These are phyloP conservation scores for Alternaria sp. DNA, from an alignment of 2,329 filamentous ascomycete species.

Conservation along the genomic window DNA sequence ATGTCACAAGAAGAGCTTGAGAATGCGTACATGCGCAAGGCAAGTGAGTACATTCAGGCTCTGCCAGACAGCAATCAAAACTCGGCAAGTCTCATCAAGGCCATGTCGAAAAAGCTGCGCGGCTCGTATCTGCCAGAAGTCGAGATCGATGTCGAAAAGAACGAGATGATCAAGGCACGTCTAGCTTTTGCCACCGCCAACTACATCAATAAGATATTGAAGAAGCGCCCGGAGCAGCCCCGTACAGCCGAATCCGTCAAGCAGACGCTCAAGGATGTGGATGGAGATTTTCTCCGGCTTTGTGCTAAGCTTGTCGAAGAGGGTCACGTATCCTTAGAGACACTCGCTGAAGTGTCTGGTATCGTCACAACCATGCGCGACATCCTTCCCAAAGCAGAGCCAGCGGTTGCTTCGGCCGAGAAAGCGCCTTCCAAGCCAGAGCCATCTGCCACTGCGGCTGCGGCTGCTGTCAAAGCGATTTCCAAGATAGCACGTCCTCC, in stretches of 20 bases:
- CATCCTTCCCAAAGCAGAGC: constrained; percentile 27
- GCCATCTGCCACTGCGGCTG: background rate
- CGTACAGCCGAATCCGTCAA: constrained; percentile 25
- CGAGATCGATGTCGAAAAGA: constrained; percentile 13
- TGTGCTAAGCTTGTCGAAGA: constrained; percentile 33
- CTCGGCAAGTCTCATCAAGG: constrained; percentile 23
- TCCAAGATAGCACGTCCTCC: background rate
- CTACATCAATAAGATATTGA: constrained; percentile 31
- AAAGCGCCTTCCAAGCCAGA: constrained; percentile 17
- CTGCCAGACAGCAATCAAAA: constrained; percentile 17
- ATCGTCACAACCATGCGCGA: constrained; percentile 35
- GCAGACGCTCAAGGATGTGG: constrained; percentile 22
- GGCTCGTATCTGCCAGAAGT: constrained; percentile 17
- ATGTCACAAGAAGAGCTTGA: constrained; percentile 22
- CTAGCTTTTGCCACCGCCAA: constrained; percentile 33
- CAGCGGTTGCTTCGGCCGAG: background rate
- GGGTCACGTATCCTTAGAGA: constrained; percentile 29
- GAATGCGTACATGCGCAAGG: constrained; percentile 28
- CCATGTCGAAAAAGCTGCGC: constrained; percentile 30
- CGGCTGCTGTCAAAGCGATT: background rate
- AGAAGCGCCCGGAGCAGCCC: constrained; percentile 17
- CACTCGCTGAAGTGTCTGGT: constrained; percentile 34
- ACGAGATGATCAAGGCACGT: constrained; percentile 27
- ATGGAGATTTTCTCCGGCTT: constrained; percentile 38
- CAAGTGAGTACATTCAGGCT: constrained; percentile 27